Base-by-base conservation (phyloP, 192 early-diverging fungal species). In the Tieghemiomyces parasiticus region DNA sequence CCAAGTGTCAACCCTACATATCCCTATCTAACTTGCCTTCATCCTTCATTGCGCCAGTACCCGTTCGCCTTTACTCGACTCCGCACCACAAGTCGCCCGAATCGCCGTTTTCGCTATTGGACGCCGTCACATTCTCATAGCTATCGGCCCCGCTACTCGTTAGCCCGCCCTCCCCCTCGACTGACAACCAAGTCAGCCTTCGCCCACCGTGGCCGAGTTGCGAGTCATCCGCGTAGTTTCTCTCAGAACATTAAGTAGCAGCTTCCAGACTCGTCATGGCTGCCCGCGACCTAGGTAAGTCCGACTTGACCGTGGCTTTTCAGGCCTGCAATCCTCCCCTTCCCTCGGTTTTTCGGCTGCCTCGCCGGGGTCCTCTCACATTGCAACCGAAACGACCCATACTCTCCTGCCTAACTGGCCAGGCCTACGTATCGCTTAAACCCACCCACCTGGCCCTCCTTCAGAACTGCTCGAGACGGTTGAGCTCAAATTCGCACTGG, bases 401-500 rank as follows among this genome's bases (percentile, higher is more conserved):
- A 10, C 6, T 10, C 16, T 42, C 38, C 38, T 42, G 38, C 16
- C 38, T 42, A 42, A 42, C 16, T 10, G 6, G 38, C 38, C 38
- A 42, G 38, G 38, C 16, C 8, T 42, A 42, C 38, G 8, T 16
- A 16, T 6, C 8, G 38, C 6, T 16, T 42, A 6, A 10, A 42
- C 38, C 38, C 8, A 16, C 38, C 38, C 16, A 42, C 16, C 38
- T 42, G 6, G 16, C 6, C 6, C 38, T 42, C n/a, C 8, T 42
- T 10, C 16, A 72, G 75, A 77, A 35, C 72, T 87, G n/a, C 63
- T 87, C 16, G 81, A 84, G 35, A 78, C 60, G 14, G 81, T 84
- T 31, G 82, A 80, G 65, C 62, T 88, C 49, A 65, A 72, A 38
- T 73, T 88, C 62, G 85, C 82, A 35, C 64, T 84, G 44, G 78